These are phyloP conservation scores for Trametes sanguinea DNA, from an alignment of 768 basidiomycete genomes.

Conservation along the genomic window DNA sequence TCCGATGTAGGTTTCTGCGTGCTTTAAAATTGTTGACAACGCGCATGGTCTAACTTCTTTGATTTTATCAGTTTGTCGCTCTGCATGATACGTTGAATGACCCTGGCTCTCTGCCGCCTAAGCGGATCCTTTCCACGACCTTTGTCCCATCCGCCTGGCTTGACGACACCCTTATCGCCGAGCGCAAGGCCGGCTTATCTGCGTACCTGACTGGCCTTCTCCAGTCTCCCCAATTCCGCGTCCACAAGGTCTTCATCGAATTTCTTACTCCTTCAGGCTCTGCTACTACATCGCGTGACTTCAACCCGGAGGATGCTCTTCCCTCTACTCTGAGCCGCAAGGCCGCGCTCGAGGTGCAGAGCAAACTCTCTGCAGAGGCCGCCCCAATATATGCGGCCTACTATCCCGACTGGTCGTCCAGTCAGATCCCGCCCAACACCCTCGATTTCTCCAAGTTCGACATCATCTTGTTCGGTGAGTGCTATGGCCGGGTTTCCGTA, in stretches of 20 bases:
- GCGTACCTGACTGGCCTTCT: conserved; percentile 45
- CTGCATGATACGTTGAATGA: conserved; percentile 47
- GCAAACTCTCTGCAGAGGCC: conserved; percentile 29
- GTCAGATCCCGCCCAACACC: conserved; percentile 51
- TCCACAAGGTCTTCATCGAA: conserved; percentile 36
- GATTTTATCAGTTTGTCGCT: conserved; percentile 36
- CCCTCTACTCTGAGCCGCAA: conserved; percentile 48
- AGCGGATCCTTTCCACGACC: conserved; percentile 49
- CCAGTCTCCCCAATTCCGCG: conserved; percentile 38
- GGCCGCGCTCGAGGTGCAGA: conserved; percentile 31
- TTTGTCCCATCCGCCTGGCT: conserved; percentile 56
- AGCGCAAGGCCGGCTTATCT: conserved; percentile 50
- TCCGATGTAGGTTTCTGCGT: conserved; percentile 43
- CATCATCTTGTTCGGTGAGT: conserved; percentile 62
- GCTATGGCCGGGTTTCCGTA: not conserved
- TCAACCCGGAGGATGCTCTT: conserved; percentile 48
- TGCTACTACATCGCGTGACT: conserved; percentile 27
- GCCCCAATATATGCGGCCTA: conserved; percentile 46
- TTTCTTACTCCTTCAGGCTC: conserved; percentile 40
- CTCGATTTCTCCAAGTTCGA: conserved; percentile 69
- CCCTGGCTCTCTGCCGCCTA: conserved; percentile 48
- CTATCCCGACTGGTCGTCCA: conserved; percentile 53
- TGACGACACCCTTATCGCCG: conserved; percentile 51
- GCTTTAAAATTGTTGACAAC: not conserved
- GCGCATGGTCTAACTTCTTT: not conserved